Evolutionary conservation across 352 stramenopile genomes (phyloP).

Genomic region (Plasmopara halstedii): DNA sequence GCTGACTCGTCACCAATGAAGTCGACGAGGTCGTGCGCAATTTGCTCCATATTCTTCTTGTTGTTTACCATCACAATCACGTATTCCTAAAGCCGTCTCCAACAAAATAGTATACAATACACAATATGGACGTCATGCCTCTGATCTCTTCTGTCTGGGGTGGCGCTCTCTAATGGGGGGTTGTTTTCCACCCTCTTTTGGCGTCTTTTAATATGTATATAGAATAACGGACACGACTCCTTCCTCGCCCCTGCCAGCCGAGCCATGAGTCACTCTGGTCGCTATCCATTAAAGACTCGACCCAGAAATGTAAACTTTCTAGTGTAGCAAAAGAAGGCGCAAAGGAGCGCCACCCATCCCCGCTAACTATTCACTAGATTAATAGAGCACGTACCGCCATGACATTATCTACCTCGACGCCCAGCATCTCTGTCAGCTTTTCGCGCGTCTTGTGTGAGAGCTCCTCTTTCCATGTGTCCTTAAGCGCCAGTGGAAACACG

Average conservation of each 20-base stretch:
- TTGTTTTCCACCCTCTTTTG: slow-evolving; percentile 16
- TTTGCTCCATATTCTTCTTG: slow-evolving; percentile 83
- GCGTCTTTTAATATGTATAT: slow-evolving; percentile 24
- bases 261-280: not conserved
- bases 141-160: slow-evolving; percentile 16
- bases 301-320: slow-evolving; percentile 4
- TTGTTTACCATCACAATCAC: slow-evolving; percentile 83
- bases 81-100: slow-evolving; percentile 51
- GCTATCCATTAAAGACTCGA: slow-evolving; percentile 4
- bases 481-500: slow-evolving; percentile 54
- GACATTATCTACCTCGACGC: slow-evolving; percentile 74
- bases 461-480: slow-evolving; percentile 45
- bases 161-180: slow-evolving; percentile 18
- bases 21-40: slow-evolving; percentile 71
- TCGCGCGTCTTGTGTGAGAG: slow-evolving; percentile 40
- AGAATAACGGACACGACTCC: slow-evolving; percentile 1
- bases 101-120: slow-evolving; percentile 16
- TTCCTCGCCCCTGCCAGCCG: not conserved
- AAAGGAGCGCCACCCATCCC: slow-evolving; percentile 14
- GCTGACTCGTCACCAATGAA: slow-evolving; percentile 79
- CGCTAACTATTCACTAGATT: slow-evolving; percentile 1
- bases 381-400: slow-evolving; percentile 64
- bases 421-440: slow-evolving; percentile 72
- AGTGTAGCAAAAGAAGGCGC: slow-evolving; percentile 12
- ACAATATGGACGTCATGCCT: slow-evolving; percentile 22